These are phyloP conservation scores for Gaertneriomyces semiglobifer DNA, from an alignment of 192 early-diverging fungal genomes.

Conservation along the genomic window DNA sequence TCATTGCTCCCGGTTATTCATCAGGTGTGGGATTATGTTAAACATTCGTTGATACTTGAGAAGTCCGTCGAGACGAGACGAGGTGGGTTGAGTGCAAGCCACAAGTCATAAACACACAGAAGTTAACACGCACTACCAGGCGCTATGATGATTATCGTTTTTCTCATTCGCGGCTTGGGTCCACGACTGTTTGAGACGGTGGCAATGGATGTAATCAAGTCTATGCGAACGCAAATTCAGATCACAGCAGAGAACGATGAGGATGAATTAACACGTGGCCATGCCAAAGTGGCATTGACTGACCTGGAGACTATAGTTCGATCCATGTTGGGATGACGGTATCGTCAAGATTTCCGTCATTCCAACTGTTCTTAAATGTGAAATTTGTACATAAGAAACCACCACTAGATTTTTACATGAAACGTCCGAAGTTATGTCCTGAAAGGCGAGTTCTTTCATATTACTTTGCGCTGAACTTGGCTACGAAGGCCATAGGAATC, in stretches of 20 bases:
- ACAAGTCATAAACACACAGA: slow-evolving; percentile 2
- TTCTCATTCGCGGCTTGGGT: slow-evolving; percentile 68
- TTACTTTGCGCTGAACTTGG: slow-evolving; percentile 28
- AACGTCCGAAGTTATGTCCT: neutral
- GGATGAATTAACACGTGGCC: slow-evolving; percentile 68
- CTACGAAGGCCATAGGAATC: slow-evolving; percentile 47
- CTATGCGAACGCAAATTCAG: slow-evolving; percentile 55
- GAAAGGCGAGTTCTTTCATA: neutral
- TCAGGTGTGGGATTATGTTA: slow-evolving; percentile 65
- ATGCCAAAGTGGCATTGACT: slow-evolving; percentile 67
- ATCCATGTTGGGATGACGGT: too few species aligned
- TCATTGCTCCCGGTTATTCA: slow-evolving; percentile 65
- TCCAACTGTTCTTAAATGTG: too few species aligned
- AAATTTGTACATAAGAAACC: too few species aligned
- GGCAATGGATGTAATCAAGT: slow-evolving; percentile 53
- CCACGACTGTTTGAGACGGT: slow-evolving; percentile 41
- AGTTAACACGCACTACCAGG: slow-evolving; percentile 38
- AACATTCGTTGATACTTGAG: slow-evolving; percentile 67
- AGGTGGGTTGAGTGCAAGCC: slow-evolving; percentile 30
- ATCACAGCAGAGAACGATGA: slow-evolving; percentile 63
- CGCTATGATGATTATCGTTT: slow-evolving; percentile 65
- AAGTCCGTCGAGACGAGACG: slow-evolving; percentile 58
- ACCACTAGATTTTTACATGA: too few species aligned
- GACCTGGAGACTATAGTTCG: slow-evolving; percentile 66
- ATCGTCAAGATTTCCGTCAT: too few species aligned